phyloP scores from a whole-genome alignment of 2,329 filamentous ascomycete genomes.

The Domatiomyces globalis region DNA sequence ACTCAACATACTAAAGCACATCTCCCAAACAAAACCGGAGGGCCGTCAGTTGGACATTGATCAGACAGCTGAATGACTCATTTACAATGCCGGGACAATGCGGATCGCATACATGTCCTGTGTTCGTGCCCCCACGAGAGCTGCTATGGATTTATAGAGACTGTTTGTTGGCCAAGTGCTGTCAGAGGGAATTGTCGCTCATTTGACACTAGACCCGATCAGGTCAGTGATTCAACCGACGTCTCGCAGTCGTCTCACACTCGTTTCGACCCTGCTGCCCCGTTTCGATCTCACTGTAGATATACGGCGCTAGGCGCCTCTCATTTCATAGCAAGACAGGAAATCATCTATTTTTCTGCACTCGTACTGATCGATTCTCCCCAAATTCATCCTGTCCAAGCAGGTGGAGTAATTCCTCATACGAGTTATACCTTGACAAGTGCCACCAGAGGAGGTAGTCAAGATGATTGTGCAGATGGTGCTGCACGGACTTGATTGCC shows the following conservation, averaged over 20 bases:
- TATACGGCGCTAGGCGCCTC: too few relatives aligned
- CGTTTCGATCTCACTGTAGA: too few relatives aligned
- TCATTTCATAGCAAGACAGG: too few relatives aligned
- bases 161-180: conserved; percentile 17
- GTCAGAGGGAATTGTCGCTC: conserved; percentile 14
- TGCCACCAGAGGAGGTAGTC: conserved; percentile 15
- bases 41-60: conserved; percentile 18
- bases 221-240: too few relatives aligned
- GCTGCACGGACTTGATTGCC: conserved; percentile 25
- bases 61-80: conserved; percentile 30
- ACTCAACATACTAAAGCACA: conserved; percentile 20
- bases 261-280: too few relatives aligned
- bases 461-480: conserved; percentile 24
- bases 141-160: conserved; percentile 8
- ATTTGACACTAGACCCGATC: too few relatives aligned
- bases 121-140: conserved; percentile 21
- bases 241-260: too few relatives aligned
- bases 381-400: too few relatives aligned
- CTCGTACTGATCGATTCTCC: too few relatives aligned
- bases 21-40: conserved; percentile 19
- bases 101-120: conserved; percentile 24
- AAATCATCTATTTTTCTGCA: too few relatives aligned
- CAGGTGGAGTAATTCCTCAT: too few relatives aligned
- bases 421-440: too few relatives aligned
- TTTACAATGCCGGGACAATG: conserved; percentile 22